Evolutionary conservation across 495 filamentous ascomycete species (phyloP), one percentile per base, ranked within the genome.

Genomic region (Aspergillus haitiensis): DNA sequence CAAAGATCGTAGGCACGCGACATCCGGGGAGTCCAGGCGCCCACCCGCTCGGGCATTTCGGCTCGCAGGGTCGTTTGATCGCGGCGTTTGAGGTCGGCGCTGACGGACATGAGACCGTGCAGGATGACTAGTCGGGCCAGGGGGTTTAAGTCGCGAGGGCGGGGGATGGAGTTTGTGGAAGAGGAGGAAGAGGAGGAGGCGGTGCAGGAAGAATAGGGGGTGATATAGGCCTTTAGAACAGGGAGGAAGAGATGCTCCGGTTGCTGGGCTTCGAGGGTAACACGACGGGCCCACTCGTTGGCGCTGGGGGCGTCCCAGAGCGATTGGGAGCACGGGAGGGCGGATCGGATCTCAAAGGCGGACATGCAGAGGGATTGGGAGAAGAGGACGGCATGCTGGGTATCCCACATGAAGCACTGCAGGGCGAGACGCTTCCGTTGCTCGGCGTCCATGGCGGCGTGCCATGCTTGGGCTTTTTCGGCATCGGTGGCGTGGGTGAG

Each of bases 391-490:
- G 81, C 80, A 58, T 82, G 81, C 61, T 83, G 80, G 0, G 78
- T 81, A 57, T 84, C 82, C 82, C 81, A 84, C 76, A 85, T 82
- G 59, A 85, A 86, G 56, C 79, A 83, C 33, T 81, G 72, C 50
- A 84, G 73, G 0, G 79, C 77, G 7, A 84, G 66, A 31, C 81
- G 73, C 66, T 82, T 81, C 34, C 78, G 76, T 58, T 85, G 81
- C 60, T 85, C 82, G 7, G 71, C 76, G 44, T 81, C 74, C 57
- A 80, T 76, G 68, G 78, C 79, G 6, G 67, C 63, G 56, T 64
- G 65, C 83, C 82, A 84, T n/a, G 69, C 15, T 6, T 37, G 9
- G 6, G 49, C 15, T 12, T 47, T 46, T 7, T 47, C 54, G 6
- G 6, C 12, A 0, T 1, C 21, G 21, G 21, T 27, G 21, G 21